Percentiles rank a stretch among this genome's conserved stretches.
Conservation (phyloP, 164 flowering plant genomes). For the Piper longum region DNA sequence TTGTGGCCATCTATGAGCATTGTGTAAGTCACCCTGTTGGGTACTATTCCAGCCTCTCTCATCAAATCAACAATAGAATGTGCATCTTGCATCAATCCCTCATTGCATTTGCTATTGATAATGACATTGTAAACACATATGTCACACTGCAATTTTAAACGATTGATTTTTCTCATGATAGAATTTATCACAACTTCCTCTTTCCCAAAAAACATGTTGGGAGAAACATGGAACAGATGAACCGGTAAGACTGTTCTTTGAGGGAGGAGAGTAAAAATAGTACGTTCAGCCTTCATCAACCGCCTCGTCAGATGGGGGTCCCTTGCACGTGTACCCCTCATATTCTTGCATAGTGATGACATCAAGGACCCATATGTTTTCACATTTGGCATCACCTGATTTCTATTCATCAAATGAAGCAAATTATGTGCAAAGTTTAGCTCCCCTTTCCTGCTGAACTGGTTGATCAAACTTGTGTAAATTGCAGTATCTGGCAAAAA, state of each 20-base stretch:
- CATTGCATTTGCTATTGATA: conserved; percentile 34
- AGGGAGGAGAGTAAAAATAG: conserved; percentile 25
- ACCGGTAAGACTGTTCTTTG: conserved; percentile 9
- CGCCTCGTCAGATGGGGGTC: conserved; percentile 4
- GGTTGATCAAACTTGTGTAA: conserved; percentile 43
- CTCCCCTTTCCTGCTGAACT: conserved; percentile 40
- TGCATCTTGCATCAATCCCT: conserved; percentile 29
- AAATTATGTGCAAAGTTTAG: conserved; percentile 32
- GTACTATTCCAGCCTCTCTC: conserved; percentile 27
- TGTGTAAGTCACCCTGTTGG: conserved; percentile 50
- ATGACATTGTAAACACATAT: conserved; percentile 34
- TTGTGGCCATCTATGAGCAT: conserved; percentile 41
- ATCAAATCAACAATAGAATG: conserved; percentile 24
- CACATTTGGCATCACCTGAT: conserved; percentile 25
- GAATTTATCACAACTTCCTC: conserved; percentile 18
- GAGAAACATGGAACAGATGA: conserved; percentile 3
- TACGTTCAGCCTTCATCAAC: conserved; percentile 14
- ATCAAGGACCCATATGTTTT: conserved; percentile 27
- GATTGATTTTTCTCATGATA: conserved; percentile 17
- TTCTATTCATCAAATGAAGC: conserved; percentile 35
- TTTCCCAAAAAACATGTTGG: conserved; percentile 13
- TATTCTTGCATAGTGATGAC: conserved; percentile 33
- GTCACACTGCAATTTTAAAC: conserved; percentile 18
- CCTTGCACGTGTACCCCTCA: conserved; percentile 11
- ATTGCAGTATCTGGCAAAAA: conserved; percentile 35